phyloP scores from a whole-genome alignment of 164 flowering plant genomes.

The Tetrastigma voinierianum region DNA sequence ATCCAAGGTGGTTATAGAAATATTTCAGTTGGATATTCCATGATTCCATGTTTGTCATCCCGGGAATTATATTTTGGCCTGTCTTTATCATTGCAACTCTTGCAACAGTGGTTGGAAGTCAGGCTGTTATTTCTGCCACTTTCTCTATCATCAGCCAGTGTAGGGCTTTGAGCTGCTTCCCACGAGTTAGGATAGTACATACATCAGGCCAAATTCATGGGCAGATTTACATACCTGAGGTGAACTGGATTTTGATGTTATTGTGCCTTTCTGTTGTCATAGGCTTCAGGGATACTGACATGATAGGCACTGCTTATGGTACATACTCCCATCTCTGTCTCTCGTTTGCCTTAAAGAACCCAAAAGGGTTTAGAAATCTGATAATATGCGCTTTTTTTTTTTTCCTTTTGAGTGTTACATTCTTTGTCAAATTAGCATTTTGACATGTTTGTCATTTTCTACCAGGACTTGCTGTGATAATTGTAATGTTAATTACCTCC shows the following conservation, averaged over 20 bases:
- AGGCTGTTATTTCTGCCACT: constrained; percentile 69
- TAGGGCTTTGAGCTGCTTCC: constrained; percentile 65
- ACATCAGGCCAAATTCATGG: constrained; percentile 64
- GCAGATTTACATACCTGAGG: constrained; percentile 79
- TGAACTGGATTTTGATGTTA: constrained; percentile 67
- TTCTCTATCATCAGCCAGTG: constrained; percentile 72
- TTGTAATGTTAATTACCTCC: constrained; percentile 67
- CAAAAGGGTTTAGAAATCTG: no score
- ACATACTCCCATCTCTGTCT: constrained; percentile 9
- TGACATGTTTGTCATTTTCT: not conserved
- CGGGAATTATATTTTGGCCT: constrained; percentile 51
- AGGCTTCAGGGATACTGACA: constrained; percentile 52
- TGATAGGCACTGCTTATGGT: constrained; percentile 74
- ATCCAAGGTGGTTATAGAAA: no score
- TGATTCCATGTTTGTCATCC: not conserved
- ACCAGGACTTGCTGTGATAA: constrained; percentile 59
- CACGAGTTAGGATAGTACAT: constrained; percentile 66
- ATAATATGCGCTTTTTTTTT: no score
- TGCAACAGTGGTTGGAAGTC: constrained; percentile 68
- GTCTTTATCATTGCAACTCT: constrained; percentile 58
- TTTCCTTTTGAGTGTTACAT: no score
- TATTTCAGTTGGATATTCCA: no score
- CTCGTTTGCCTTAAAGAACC: not conserved
- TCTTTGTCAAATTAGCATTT: not conserved
- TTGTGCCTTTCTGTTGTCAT: constrained; percentile 46